These are phyloP conservation scores for Fistulinella cinereoalba DNA, from an alignment of 1,284 basidiomycete species.

Conservation along the genomic window DNA sequence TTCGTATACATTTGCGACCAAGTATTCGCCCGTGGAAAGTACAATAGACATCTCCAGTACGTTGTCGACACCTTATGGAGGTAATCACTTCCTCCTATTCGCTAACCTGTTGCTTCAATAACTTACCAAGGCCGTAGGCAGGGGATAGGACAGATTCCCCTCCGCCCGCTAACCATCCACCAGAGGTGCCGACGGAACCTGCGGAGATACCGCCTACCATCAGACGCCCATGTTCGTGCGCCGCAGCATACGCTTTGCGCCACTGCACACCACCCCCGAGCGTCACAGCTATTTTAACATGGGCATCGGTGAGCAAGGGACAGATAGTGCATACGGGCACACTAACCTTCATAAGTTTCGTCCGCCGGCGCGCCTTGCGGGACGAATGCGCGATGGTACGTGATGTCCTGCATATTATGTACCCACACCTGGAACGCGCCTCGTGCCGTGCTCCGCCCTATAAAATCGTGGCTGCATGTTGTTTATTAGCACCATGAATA, in stretches of 20 bases:
- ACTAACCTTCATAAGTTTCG: slow-evolving; percentile 15
- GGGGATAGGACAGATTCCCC: slow-evolving; percentile 43
- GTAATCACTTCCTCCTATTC: not conserved
- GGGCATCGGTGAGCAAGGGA: not conserved
- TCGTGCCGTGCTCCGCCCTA: slow-evolving; percentile 39
- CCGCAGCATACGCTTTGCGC: slow-evolving; percentile 43
- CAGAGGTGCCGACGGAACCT: slow-evolving; percentile 39
- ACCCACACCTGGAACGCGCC: slow-evolving; percentile 42
- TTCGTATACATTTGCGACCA: not conserved
- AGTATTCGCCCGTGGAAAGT: not conserved
- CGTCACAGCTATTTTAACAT: slow-evolving; percentile 31
- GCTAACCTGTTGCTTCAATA: too few relatives aligned
- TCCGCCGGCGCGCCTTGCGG: slow-evolving; percentile 28
- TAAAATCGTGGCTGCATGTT: slow-evolving; percentile 34
- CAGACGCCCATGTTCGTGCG: slow-evolving; percentile 31
- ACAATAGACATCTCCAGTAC: not conserved
- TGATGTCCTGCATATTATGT: slow-evolving; percentile 37
- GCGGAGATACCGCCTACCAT: slow-evolving; percentile 33
- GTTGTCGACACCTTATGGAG: not conserved
- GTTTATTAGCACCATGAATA: not conserved
- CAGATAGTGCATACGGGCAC: too few relatives aligned
- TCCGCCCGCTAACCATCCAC: slow-evolving; percentile 44
- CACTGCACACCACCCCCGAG: slow-evolving; percentile 47
- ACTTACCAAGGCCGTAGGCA: slow-evolving; percentile 42
- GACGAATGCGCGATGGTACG: slow-evolving; percentile 31